phyloP scores from a whole-genome alignment of 2,329 filamentous ascomycete genomes.

The Pseudogymnoascus sp. region DNA sequence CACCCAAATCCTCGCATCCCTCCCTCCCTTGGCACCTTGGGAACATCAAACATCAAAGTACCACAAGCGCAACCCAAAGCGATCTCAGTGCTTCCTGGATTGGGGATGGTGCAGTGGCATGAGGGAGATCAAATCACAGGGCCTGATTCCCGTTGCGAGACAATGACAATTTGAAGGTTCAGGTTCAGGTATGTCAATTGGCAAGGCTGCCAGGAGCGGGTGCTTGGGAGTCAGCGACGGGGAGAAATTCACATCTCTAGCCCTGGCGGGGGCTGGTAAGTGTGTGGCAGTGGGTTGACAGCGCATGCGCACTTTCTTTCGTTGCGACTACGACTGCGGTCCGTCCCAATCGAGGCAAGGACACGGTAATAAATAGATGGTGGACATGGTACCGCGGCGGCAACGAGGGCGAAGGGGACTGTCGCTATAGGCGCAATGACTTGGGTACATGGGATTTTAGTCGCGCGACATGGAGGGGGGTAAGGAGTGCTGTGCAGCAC shows the following conservation, averaged over 20 bases:
- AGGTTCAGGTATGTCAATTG: too few relatives aligned
- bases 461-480: neutral
- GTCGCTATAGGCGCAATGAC: neutral
- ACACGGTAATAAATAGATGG: slow-evolving; percentile 9
- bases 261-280: neutral
- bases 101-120: neutral
- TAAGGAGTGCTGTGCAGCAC: neutral
- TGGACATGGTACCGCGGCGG: neutral
- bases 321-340: neutral
- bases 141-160: neutral
- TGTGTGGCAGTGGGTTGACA: neutral
- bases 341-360: neutral
- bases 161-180: neutral
- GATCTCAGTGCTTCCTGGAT: neutral
- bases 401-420: neutral
- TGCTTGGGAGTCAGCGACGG: neutral
- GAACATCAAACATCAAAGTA: neutral
- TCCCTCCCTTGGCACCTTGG: neutral
- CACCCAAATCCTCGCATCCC: neutral
- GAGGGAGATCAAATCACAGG: neutral
- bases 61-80: neutral
- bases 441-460: neutral
- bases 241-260: too few relatives aligned
- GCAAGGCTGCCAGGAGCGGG: too few relatives aligned
- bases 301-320: neutral